These are phyloP conservation scores for Lathyrus sativus DNA, from an alignment of 306 rosid species.

Conservation along the genomic window DNA sequence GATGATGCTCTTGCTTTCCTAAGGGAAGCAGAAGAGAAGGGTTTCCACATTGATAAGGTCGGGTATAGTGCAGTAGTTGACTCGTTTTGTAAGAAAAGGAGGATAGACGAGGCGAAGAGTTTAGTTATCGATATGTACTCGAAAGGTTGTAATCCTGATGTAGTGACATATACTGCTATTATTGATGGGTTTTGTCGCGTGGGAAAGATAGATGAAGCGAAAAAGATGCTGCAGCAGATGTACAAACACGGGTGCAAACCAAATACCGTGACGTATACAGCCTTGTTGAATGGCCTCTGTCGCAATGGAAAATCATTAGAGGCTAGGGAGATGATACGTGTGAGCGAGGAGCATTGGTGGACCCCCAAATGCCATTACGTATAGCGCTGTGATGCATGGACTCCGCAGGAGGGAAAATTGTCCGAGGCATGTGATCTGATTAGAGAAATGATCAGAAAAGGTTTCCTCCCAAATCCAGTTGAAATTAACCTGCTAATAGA, in stretches of 20 bases:
- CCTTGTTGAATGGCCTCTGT: slow-evolving; percentile 82
- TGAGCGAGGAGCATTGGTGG: slow-evolving; percentile 90
- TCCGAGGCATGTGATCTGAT: slow-evolving; percentile 71
- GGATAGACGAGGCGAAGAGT: slow-evolving; percentile 64
- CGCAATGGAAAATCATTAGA: slow-evolving; percentile 69
- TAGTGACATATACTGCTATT: slow-evolving; percentile 79
- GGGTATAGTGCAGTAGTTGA: slow-evolving; percentile 83
- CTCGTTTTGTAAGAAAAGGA: slow-evolving; percentile 70
- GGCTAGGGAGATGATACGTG: slow-evolving; percentile 75
- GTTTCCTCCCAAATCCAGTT: slow-evolving; percentile 73
- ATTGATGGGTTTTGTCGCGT: slow-evolving; percentile 68
- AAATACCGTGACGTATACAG: slow-evolving; percentile 74
- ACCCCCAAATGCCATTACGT: slow-evolving; percentile 79
- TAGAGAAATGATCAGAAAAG: slow-evolving; percentile 67
- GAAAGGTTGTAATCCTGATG: slow-evolving; percentile 80
- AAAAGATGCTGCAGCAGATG: slow-evolving; percentile 85
- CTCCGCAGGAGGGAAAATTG: slow-evolving; percentile 78
- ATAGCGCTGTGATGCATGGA: slow-evolving; percentile 78
- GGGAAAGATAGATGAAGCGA: slow-evolving; percentile 83
- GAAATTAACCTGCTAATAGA: slow-evolving; percentile 78
- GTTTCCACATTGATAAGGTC: slow-evolving; percentile 74
- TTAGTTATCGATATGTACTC: slow-evolving; percentile 69
- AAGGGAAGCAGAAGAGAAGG: slow-evolving; percentile 74
- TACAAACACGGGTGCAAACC: slow-evolving; percentile 83
- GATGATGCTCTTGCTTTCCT: slow-evolving; percentile 69